phyloP scores from a whole-genome alignment of 2,329 filamentous ascomycete genomes.

The Verticillium alfalfae region DNA sequence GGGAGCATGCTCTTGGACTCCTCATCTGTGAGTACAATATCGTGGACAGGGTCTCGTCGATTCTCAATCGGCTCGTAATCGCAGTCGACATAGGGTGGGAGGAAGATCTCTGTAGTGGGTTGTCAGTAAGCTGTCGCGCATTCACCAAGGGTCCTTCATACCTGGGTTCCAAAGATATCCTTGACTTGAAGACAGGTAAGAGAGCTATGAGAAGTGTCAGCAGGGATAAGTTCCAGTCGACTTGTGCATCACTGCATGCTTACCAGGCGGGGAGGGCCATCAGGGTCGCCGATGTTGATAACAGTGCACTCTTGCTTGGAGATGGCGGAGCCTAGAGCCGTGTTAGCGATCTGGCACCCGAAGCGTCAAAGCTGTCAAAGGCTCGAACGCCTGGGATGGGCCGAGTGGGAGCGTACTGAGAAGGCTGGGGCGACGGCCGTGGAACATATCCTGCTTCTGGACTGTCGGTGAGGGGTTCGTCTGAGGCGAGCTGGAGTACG shows the following conservation, averaged over 20 bases:
- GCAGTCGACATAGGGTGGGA: conserved; percentile 71
- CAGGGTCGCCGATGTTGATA: conserved; percentile 70
- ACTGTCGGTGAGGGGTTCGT: conserved; percentile 37
- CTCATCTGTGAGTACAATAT: conserved; percentile 73
- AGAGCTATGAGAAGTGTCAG: conserved; percentile 50
- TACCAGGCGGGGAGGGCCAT: conserved; percentile 68
- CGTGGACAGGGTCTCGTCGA: conserved; percentile 70
- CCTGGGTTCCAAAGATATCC: conserved; percentile 81
- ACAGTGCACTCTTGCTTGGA: conserved; percentile 74
- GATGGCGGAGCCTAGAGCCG: conserved; percentile 58
- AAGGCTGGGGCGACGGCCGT: conserved; percentile 55
- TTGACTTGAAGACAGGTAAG: conserved; percentile 73
- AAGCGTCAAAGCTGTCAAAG: background rate
- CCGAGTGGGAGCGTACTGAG: conserved; percentile 40
- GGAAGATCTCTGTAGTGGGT: conserved; percentile 61
- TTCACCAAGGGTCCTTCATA: conserved; percentile 23
- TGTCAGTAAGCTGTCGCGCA: conserved; percentile 5
- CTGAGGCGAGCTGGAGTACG: conserved; percentile 51
- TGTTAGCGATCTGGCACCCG: conserved; percentile 18
- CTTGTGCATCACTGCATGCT: conserved; percentile 17
- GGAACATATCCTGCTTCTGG: conserved; percentile 36
- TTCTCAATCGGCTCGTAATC: conserved; percentile 72
- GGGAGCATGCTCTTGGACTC: conserved; percentile 66
- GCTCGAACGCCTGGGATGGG: background rate
- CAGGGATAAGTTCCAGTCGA: background rate